Conservation (phyloP, 2,329 filamentous ascomycete genomes). For the Grosmannia clavigera region DNA sequence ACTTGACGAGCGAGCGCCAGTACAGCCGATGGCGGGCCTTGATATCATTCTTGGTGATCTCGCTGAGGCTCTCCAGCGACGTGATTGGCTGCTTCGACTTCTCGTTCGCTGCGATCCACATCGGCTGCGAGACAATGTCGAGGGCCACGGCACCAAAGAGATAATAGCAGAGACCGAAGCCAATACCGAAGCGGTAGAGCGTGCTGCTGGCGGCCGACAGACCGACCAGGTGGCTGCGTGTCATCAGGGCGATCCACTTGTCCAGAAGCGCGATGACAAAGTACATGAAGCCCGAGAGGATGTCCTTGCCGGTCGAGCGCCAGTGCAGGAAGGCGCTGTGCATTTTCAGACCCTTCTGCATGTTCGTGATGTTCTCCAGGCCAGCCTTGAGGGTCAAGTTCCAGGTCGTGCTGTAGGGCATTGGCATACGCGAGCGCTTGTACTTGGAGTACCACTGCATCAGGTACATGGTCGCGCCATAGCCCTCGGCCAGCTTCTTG, state of each 20-base stretch:
- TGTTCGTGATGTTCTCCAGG: slow-evolving; percentile 17
- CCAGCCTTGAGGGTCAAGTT: slow-evolving; percentile 19
- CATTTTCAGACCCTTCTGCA: slow-evolving; percentile 19
- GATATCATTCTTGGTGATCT: slow-evolving; percentile 30
- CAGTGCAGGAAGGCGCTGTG: slow-evolving; percentile 21
- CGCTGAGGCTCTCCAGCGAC: slow-evolving; percentile 27
- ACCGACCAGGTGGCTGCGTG: slow-evolving; percentile 10
- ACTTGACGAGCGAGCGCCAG: slow-evolving; percentile 34
- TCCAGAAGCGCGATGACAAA: slow-evolving; percentile 21
- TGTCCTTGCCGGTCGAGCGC: slow-evolving; percentile 19
- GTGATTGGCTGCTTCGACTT: slow-evolving; percentile 26
- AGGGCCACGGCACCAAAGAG: slow-evolving; percentile 43
- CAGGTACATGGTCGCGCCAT: slow-evolving; percentile 21
- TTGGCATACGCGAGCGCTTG: slow-evolving; percentile 21
- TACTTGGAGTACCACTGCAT: slow-evolving; percentile 25
- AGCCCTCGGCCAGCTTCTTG: slow-evolving; percentile 35
- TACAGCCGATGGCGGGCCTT: slow-evolving; percentile 35
- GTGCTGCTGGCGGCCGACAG: slow-evolving; percentile 11
- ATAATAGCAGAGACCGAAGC: slow-evolving; percentile 45
- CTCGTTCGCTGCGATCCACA: slow-evolving; percentile 31
- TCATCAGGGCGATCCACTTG: slow-evolving; percentile 18
- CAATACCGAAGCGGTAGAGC: slow-evolving; percentile 34
- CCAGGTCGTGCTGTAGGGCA: slow-evolving; percentile 20
- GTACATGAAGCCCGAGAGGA: slow-evolving; percentile 34
- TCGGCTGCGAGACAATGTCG: slow-evolving; percentile 39